Conservation (phyloP, 257 asterid species). For the Hygrophila difformis region DNA sequence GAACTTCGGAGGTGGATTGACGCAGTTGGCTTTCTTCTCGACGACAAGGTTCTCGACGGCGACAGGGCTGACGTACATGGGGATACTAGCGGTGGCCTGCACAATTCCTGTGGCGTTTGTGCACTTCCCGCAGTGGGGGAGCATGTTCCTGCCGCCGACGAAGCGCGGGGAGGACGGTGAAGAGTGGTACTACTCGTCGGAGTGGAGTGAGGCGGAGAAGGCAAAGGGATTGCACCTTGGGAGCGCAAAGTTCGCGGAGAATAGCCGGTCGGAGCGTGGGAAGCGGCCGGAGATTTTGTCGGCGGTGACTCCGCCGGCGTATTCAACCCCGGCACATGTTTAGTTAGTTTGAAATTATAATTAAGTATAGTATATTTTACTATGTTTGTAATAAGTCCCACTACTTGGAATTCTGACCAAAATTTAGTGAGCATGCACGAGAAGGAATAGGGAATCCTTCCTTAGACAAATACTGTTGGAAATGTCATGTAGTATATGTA, state of each 20-base stretch:
- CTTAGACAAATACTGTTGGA: too few relatives aligned
- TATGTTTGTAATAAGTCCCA: too few relatives aligned
- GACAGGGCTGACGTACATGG: constrained; percentile 37
- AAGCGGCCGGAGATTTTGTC: constrained; percentile 20
- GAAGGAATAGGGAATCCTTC: too few relatives aligned
- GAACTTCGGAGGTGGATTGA: constrained; percentile 45
- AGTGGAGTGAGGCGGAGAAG: constrained; percentile 23
- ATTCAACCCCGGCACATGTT: too few relatives aligned
- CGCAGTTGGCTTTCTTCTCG: constrained; percentile 43
- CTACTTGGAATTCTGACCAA: too few relatives aligned
- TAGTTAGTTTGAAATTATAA: too few relatives aligned
- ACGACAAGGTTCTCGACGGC: constrained; percentile 35
- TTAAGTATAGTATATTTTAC: too few relatives aligned
- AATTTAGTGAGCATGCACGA: too few relatives aligned
- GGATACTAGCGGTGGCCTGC: constrained; percentile 41
- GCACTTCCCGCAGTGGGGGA: constrained; percentile 70
- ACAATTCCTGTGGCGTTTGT: constrained; percentile 37
- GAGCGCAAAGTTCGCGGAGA: constrained; percentile 44
- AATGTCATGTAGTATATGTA: too few relatives aligned
- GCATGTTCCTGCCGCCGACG: constrained; percentile 39
- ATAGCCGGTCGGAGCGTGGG: constrained; percentile 50
- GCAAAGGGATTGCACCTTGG: constrained; percentile 35
- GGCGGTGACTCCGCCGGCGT: too few relatives aligned
- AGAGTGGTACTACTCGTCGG: too few relatives aligned
- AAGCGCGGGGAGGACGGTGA: too few relatives aligned